Evolutionary conservation across 805 yeast species (phyloP).

Genomic region (Teunomyces cretensis): DNA sequence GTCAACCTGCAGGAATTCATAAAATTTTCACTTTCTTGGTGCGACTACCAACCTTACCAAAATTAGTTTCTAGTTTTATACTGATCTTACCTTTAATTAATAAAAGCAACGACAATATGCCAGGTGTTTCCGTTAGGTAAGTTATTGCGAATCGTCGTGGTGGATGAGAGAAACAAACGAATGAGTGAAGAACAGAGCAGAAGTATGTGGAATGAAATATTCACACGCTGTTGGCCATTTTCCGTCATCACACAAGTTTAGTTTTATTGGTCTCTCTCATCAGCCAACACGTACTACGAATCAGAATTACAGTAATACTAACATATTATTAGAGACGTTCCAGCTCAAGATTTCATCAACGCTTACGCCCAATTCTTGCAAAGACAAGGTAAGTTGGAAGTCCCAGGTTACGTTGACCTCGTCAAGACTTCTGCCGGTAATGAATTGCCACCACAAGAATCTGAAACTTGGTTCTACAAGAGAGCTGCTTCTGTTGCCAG

Average conservation of each 20-base stretch:
- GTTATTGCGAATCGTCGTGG: conserved; percentile 40
- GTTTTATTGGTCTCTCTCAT: background rate
- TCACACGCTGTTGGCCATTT: conserved; percentile 4
- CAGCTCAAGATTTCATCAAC: conserved; percentile 99
- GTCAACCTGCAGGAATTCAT: conserved; percentile 1
- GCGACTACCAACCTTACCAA: conserved; percentile 23
- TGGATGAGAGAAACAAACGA: conserved; percentile 17
- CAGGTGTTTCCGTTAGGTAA: conserved; percentile 98
- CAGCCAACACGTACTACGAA: background rate
- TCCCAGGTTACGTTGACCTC: conserved; percentile 99
- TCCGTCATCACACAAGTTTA: background rate
- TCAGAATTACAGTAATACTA: conserved; percentile 24
- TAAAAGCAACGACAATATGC: conserved; percentile 58
- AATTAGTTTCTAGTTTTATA: background rate
- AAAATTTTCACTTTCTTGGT: conserved; percentile 19
- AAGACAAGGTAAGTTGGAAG: conserved; percentile 99
- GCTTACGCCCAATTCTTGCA: conserved; percentile 99
- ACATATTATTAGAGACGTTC: conserved; percentile 85
- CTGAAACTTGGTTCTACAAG: conserved; percentile 99
- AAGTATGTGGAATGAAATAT: conserved; percentile 4
- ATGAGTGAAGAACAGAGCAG: background rate
- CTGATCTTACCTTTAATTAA: conserved; percentile 12
- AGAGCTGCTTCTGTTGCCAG: conserved; percentile 99
- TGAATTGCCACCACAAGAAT: conserved; percentile 99
- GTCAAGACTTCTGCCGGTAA: conserved; percentile 99